phyloP scores from a whole-genome alignment of 1,284 basidiomycete species.

The Malassezia japonica region DNA sequence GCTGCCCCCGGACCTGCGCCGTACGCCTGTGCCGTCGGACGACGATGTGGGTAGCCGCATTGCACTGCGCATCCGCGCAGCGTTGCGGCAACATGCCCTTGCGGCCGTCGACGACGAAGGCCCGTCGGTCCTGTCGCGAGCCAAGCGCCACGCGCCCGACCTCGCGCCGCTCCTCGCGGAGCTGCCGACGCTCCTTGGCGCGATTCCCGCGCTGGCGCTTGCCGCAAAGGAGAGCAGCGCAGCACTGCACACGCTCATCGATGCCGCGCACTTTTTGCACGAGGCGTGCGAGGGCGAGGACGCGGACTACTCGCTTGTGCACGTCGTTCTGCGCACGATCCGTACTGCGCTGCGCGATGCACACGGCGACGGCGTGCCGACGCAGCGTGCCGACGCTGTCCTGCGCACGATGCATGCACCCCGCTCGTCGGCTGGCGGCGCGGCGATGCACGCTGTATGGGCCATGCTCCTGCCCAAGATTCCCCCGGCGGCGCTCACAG shows the following conservation, averaged over 20 bases:
- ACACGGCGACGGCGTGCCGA: background rate
- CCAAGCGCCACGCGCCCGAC: background rate
- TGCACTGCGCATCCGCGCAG: background rate
- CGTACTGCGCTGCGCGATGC: background rate
- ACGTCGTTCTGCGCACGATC: slow-evolving; percentile 49
- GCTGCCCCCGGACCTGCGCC: background rate
- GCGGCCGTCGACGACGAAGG: background rate
- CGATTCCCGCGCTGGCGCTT: background rate
- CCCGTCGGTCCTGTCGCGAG: background rate
- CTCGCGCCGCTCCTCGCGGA: background rate
- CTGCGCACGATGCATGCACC: slow-evolving; percentile 1
- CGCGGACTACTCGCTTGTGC: slow-evolving; percentile 50
- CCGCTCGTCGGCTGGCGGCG: background rate
- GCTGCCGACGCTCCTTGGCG: background rate
- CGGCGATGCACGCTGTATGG: slow-evolving; percentile 9
- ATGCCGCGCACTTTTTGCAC: background rate
- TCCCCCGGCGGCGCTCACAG: background rate
- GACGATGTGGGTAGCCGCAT: background rate
- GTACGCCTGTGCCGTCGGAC: background rate
- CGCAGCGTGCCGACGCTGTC: background rate
- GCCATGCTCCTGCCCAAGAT: background rate
- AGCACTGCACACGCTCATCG: background rate
- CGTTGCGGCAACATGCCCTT: background rate
- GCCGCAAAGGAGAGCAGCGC: background rate
- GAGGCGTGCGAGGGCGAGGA: background rate